Evolutionary conservation across 2,329 filamentous ascomycete species (phyloP).

Genomic region (Ambrosiella beaveri): DNA sequence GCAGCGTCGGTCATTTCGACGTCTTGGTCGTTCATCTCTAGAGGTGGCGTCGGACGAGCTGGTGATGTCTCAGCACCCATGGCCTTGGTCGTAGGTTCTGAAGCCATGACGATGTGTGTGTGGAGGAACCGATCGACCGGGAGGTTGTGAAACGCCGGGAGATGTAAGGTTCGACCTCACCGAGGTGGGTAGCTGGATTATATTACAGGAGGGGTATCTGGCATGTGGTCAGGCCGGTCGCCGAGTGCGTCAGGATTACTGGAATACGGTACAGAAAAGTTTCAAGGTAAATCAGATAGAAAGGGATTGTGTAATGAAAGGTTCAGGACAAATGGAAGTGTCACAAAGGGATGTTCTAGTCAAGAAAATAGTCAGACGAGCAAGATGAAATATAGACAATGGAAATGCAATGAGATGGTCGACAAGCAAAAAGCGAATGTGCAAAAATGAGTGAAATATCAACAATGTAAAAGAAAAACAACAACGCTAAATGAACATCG

Average conservation of each 20-base stretch:
- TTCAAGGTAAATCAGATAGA: neutral
- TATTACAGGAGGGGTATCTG: neutral
- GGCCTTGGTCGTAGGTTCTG: neutral
- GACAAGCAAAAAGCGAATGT: neutral
- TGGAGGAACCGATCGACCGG: neutral
- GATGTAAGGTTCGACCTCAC: neutral
- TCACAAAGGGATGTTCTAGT: no score
- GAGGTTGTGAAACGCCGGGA: neutral
- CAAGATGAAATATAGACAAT: no score
- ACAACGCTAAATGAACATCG: neutral
- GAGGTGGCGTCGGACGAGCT: slow-evolving; percentile 49
- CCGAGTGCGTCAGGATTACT: neutral
- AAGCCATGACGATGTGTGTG: slow-evolving; percentile 2
- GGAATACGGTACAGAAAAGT: neutral
- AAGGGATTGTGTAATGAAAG: neutral
- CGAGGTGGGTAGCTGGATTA: neutral
- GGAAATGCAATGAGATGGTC: neutral
- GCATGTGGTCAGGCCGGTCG: neutral
- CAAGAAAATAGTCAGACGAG: no score
- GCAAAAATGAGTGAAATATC: neutral
- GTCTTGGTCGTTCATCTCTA: slow-evolving; percentile 22
- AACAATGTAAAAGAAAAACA: neutral
- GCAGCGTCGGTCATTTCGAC: neutral
- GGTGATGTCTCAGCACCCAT: slow-evolving; percentile 29
- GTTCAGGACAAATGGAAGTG: neutral